Percentiles rank a stretch among this genome's conserved stretches.
These are phyloP conservation scores for Wickerhamomyces alni DNA, from an alignment of 805 yeast genomes.

Conservation along the genomic window DNA sequence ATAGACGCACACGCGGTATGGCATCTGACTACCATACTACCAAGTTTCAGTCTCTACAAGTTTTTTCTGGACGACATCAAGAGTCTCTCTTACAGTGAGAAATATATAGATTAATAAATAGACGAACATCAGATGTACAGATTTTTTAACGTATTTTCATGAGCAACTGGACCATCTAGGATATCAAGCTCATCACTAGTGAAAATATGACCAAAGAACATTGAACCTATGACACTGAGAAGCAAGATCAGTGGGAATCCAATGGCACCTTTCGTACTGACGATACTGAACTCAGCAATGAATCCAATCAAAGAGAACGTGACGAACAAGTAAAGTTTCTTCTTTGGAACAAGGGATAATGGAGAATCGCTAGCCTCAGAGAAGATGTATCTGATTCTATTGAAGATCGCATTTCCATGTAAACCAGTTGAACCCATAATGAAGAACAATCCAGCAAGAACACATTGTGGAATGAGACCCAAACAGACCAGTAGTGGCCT, in stretches of 20 bases:
- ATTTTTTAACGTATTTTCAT: conserved; percentile 47
- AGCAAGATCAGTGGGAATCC: conserved; percentile 88
- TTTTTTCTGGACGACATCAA: conserved; percentile 45
- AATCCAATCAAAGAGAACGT: conserved; percentile 59
- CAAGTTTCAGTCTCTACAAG: conserved; percentile 68
- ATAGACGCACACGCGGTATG: conserved; percentile 92
- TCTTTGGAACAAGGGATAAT: conserved; percentile 26
- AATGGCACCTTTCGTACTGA: conserved; percentile 84
- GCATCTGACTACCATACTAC: conserved; percentile 86
- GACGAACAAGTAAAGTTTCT: conserved; percentile 46
- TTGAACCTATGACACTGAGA: conserved; percentile 56
- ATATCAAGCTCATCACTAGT: conserved; percentile 51
- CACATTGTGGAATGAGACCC: conserved; percentile 87
- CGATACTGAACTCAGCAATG: conserved; percentile 77
- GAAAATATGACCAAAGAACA: conserved; percentile 59
- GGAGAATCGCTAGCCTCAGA: conserved; percentile 26
- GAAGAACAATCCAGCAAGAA: conserved; percentile 86
- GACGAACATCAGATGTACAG: conserved; percentile 12
- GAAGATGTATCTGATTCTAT: conserved; percentile 55
- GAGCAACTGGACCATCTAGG: conserved; percentile 64
- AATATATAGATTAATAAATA: conserved; percentile 7
- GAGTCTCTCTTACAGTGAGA: conserved; percentile 24
- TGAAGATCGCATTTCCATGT: conserved; percentile 56
- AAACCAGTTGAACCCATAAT: conserved; percentile 87
- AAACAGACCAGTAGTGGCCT: conserved; percentile 79